Evolutionary conservation across 2,329 filamentous ascomycete genomes (phyloP).

Genomic region (Ophiocordyceps australis): DNA sequence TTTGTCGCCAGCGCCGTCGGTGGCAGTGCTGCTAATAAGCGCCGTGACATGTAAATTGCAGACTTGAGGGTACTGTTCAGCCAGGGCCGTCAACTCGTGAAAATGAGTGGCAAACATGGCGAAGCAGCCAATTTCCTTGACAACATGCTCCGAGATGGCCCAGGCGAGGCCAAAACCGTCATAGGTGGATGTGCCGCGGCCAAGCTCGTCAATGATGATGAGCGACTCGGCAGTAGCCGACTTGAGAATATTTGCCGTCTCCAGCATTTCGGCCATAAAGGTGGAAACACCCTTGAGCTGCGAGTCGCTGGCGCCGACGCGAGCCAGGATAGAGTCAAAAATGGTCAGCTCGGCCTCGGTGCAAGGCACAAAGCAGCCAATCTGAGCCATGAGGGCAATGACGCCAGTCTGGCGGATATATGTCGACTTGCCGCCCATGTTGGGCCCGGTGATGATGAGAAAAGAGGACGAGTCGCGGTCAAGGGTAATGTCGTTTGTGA

Average conservation of each 20-base stretch:
- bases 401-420: constrained; percentile 97
- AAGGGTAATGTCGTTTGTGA: constrained; percentile 87
- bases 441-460: constrained; percentile 90
- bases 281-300: constrained; percentile 96
- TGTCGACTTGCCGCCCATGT: constrained; percentile 98
- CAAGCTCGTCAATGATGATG: constrained; percentile 96
- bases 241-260: constrained; percentile 96
- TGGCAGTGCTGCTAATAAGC: constrained; percentile 49
- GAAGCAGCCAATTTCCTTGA: constrained; percentile 87
- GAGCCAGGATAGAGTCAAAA: constrained; percentile 91
- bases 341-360: constrained; percentile 80
- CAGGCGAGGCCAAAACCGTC: constrained; percentile 97
- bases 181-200: constrained; percentile 91
- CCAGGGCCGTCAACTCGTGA: constrained; percentile 86
- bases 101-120: constrained; percentile 96
- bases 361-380: constrained; percentile 92
- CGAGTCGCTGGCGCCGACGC: constrained; percentile 88
- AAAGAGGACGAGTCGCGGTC: constrained; percentile 68
- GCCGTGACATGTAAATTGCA: constrained; percentile 91
- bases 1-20: constrained; percentile 14
- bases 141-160: constrained; percentile 96
- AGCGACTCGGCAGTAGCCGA: constrained; percentile 87
- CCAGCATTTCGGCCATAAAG: constrained; percentile 99
- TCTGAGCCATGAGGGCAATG: constrained; percentile 91
- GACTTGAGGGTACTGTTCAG: constrained; percentile 73